A percentile compares a stretch with the other conserved stretches of the same genome.
phyloP scores from a whole-genome alignment of 2,329 filamentous ascomycete species.

The Mariannaea elegans region DNA sequence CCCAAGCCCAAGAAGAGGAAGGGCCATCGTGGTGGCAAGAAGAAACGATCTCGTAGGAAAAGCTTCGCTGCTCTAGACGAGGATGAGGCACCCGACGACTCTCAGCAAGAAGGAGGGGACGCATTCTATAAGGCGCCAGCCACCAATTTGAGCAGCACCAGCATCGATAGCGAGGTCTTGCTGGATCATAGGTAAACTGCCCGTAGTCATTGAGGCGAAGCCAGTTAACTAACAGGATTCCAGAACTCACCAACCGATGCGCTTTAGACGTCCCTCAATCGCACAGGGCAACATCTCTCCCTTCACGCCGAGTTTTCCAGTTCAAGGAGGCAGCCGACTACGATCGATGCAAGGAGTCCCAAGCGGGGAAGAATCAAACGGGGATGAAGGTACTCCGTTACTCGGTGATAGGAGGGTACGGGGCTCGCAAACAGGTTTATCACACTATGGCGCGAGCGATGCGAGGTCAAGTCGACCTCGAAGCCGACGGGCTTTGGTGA shows the following conservation, averaged over 20 bases:
- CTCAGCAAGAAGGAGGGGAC: conserved; percentile 45
- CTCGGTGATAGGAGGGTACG: conserved; percentile 51
- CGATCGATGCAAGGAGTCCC: conserved; percentile 48
- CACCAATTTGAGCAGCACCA: conserved; percentile 79
- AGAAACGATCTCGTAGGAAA: conserved; percentile 78
- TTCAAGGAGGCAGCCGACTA: conserved; percentile 45
- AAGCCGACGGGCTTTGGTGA: conserved; percentile 60
- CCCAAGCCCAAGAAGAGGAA: conserved; percentile 67
- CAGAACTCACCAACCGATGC: conserved; percentile 69
- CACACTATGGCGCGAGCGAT: conserved; percentile 56
- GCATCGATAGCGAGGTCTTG: conserved; percentile 87
- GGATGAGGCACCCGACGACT: conserved; percentile 56
- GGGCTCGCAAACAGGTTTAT: conserved; percentile 35
- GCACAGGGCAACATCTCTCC: conserved; percentile 48
- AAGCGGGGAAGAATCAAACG: conserved; percentile 59
- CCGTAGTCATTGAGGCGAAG: not conserved
- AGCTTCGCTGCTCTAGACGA: conserved; percentile 78
- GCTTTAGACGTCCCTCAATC: conserved; percentile 68
- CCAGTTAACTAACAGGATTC: conserved; percentile 1
- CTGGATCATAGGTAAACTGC: conserved; percentile 80
- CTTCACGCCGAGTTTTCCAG: conserved; percentile 44
- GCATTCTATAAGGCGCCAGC: conserved; percentile 60
- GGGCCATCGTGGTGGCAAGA: conserved; percentile 80
- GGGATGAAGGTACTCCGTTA: conserved; percentile 64
- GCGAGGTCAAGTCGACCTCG: conserved; percentile 42